Evolutionary conservation across 2,329 filamentous ascomycete species (phyloP).

Genomic region (Didymella pinodella): DNA sequence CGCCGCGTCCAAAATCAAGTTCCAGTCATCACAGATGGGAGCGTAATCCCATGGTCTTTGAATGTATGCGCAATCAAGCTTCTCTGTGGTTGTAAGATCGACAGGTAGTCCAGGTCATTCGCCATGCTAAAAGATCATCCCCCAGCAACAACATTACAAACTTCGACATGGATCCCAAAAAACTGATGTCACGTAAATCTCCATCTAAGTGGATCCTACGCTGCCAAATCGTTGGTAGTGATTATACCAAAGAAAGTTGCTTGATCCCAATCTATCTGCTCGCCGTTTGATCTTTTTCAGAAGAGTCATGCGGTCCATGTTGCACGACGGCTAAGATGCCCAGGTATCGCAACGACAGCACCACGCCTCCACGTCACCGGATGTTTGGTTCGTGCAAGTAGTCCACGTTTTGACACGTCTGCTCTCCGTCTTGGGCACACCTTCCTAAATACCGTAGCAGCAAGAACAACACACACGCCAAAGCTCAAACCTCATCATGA

Average conservation of each 20-base stretch:
- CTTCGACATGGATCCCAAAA: background rate
- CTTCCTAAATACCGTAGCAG: background rate
- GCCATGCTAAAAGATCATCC: background rate
- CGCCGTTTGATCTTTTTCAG: background rate
- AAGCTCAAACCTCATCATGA: background rate
- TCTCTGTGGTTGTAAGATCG: background rate
- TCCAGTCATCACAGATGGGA: background rate
- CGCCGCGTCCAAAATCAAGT: background rate
- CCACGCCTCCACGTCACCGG: background rate
- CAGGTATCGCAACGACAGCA: background rate
- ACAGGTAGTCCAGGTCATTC: background rate
- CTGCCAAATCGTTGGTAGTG: background rate
- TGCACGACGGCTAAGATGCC: background rate
- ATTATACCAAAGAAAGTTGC: background rate
- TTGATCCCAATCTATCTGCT: background rate
- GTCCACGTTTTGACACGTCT: background rate
- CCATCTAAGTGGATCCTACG: background rate
- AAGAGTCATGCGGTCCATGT: background rate
- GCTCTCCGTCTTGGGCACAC: background rate
- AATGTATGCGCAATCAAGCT: background rate
- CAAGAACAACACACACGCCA: slow-evolving; percentile 1
- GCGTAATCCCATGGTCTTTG: background rate
- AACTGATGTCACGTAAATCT: background rate
- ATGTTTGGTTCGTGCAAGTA: background rate
- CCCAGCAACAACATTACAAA: background rate